Evolutionary conservation across 768 basidiomycete genomes (phyloP), one percentile per base, ranked within the genome.

Genomic region (Trametes cingulata): DNA sequence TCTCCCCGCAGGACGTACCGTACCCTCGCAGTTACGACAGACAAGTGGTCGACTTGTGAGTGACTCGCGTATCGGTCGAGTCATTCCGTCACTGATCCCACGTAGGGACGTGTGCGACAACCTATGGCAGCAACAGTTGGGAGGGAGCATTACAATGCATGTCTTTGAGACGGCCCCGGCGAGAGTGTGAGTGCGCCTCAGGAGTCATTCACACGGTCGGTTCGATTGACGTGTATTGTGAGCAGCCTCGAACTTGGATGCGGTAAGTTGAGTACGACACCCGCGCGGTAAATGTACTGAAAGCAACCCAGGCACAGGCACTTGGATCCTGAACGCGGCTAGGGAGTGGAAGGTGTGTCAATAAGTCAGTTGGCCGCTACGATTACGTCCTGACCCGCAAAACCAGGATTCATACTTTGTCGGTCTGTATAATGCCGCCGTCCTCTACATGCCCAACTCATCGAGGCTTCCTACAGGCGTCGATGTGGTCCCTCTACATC

Each of bases 401-500:
- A 12, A 29, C 57, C 67, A 87, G 84, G 72, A 82, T 6, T 78
- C 81, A 55, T 78, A 83, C 40, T 88, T 90, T 68, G 83, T 87
- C 62, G 87, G 88, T 85, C 67, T 52, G 81, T 67, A 9, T 19
- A 12, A 8, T 22, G 10, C 35, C 5, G 5, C 4, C 12, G 10
- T 39, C 13, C n/a, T 10, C 8, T 35, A 5, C 33, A 7, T 24
- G 50, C 20, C 1, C 33, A 36, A 10, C 7, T 22, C 35, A 33
- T 39, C 20, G 27, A 24, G 2, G 10, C 14, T n/a, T 6, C 2
- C 13, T 24, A 19, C 36, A 86, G 88, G 87, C 33, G 71, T 90
- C 53, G 89, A 91, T 65, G 73, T 91, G 37, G 88, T 89, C 0
- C 86, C 88, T 13, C 74, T 90, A 1, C 87, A 90, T 57, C 87